Evolutionary conservation across 163 green algal genomes (phyloP).

Genomic region (Trebouxia gelatinosa): DNA sequence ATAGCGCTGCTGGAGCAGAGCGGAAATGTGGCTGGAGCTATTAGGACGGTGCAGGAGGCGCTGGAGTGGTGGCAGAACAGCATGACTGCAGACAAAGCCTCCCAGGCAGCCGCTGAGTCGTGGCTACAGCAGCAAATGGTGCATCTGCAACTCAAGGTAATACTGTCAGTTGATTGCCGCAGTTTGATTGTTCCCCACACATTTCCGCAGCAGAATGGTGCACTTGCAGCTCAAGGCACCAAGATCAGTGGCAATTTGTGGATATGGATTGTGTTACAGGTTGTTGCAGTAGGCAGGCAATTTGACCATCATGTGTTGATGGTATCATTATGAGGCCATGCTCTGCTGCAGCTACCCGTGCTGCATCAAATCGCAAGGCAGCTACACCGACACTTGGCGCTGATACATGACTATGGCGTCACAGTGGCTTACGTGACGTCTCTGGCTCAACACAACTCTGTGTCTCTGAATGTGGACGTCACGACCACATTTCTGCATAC

Average conservation of each 20-base stretch:
- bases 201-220: not conserved
- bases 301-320: not conserved
- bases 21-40: constrained; percentile 20
- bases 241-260: not conserved
- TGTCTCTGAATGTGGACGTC: not conserved
- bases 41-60: constrained; percentile 6
- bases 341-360: too few relatives aligned
- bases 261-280: not conserved
- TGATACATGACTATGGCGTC: too few relatives aligned
- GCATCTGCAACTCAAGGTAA: constrained; percentile 15
- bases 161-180: not conserved
- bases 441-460: not conserved
- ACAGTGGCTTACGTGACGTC: not conserved
- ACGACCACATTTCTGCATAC: not conserved
- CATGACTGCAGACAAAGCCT: not conserved
- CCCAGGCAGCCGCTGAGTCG: not conserved
- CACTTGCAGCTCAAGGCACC: not conserved
- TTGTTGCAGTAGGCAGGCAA: not conserved
- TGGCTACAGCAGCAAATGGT: constrained; percentile 30
- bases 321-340: too few relatives aligned
- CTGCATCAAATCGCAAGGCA: too few relatives aligned
- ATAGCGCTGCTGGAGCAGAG: constrained; percentile 57
- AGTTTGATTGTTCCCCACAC: not conserved
- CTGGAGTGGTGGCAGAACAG: not conserved
- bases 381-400: too few relatives aligned